Evolutionary conservation across 2,329 filamentous ascomycete genomes (phyloP).

Genomic region (Hysterium pulicare): DNA sequence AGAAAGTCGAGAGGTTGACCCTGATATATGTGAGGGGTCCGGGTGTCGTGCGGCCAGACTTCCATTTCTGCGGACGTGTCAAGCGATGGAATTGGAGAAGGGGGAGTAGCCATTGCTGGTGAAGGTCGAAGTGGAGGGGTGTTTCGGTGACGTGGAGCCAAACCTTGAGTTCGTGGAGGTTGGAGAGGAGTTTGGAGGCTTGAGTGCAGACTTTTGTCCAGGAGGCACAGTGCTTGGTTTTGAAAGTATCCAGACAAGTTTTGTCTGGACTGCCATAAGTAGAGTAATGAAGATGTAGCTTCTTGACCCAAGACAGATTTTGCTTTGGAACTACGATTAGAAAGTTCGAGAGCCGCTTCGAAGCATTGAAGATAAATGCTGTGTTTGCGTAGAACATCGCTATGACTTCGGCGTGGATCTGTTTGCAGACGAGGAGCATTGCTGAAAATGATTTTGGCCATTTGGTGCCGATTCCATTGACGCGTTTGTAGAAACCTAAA

Average conservation of each 20-base stretch:
- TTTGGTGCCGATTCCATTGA: conserved; percentile 19
- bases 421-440: conserved; percentile 27
- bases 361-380: conserved; percentile 27
- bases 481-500: conserved; percentile 16
- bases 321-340: conserved; percentile 15
- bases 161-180: conserved; percentile 20
- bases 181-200: conserved; percentile 16
- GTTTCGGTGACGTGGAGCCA: conserved; percentile 16
- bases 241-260: conserved; percentile 15
- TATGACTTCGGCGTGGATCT: conserved; percentile 23
- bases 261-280: conserved; percentile 23
- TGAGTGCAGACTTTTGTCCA: conserved; percentile 22
- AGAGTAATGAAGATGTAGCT: conserved; percentile 27
- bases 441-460: conserved; percentile 28
- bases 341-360: conserved; percentile 24
- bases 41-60: conserved; percentile 2
- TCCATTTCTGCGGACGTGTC: background rate
- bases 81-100: conserved; percentile 26
- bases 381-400: conserved; percentile 27
- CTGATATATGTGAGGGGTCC: conserved; percentile 9
- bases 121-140: conserved; percentile 19
- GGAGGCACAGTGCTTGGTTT: conserved; percentile 20
- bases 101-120: conserved; percentile 24
- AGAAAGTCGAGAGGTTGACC: conserved; percentile 13
- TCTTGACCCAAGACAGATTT: conserved; percentile 21